Evolutionary conservation across 148 eudicot genomes (phyloP), one percentile per base, ranked within the genome.

Genomic region (Amaranthus palmeri): DNA sequence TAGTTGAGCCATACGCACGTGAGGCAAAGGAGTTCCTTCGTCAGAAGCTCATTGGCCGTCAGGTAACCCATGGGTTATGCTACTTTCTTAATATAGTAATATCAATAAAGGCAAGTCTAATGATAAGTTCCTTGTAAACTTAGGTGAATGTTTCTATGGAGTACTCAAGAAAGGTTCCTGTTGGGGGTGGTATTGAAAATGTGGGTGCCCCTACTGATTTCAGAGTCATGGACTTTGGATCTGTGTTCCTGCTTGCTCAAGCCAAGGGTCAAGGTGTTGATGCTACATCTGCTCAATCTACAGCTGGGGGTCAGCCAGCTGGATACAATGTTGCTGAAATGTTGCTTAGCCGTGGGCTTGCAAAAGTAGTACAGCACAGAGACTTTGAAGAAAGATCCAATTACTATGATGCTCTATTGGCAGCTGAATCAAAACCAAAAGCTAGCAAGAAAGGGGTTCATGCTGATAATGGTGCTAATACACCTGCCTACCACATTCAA

Each of bases 111-210:
- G 8, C 61, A 68, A 65, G 53, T 69, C 50, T 83, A 63, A 82
- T 50, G 60, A 8, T 7, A 15, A 55, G 51, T 13, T 50, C 47
- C 47, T 48, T 77, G 61, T 74, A 44, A 70, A 59, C 76, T 68
- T 80, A 96, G 99, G 99, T 96, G 71, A 85, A 87, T 72, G 97
- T 96, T 70, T 90, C 91, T 50, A 90, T 96, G 97, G 99, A 96
- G 77, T 96, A 96, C 81, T 86, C 92, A n/a, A 88, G 93, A 74
- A 92, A 88, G 88, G 79, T 96, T 42, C 49, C 78, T 63, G 13
- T 75, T 75, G 76, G 75, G 36, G 96, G 87, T 59, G 90, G 82
- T 78, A 40, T 80, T 65, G 76, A 66, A 73, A 85, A 85, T 50
- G 78, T 74, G 13, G 65, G 85, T 65, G 81, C 71, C 41, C 54